Evolutionary conservation across 2,329 filamentous ascomycete species (phyloP).

Genomic region (Fonsecaea erecta): DNA sequence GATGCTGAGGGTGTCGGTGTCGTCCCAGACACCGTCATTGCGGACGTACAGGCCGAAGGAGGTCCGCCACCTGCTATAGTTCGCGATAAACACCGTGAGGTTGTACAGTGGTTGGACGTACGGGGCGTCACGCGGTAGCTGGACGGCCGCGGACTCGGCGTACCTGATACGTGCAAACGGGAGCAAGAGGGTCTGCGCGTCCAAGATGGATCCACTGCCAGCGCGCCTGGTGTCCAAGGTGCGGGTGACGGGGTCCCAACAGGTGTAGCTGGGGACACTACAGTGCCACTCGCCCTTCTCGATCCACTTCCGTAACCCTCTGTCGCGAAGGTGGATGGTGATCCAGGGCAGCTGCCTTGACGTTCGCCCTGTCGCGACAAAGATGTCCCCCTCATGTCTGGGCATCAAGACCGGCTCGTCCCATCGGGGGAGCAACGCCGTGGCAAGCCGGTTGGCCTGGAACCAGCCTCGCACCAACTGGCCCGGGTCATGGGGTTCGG

Average conservation of each 20-base stretch:
- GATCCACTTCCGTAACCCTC: neutral
- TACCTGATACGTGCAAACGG: constrained; percentile 14
- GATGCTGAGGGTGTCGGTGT: neutral
- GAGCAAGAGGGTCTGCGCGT: constrained; percentile 3
- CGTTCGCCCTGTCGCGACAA: neutral
- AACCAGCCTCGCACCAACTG: constrained; percentile 18
- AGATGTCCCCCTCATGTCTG: neutral
- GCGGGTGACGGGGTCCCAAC: constrained; percentile 7
- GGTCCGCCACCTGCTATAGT: neutral
- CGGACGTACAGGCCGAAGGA: neutral
- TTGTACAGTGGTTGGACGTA: neutral
- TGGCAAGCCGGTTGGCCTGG: constrained; percentile 6
- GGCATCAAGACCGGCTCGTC: neutral
- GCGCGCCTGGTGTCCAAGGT: neutral
- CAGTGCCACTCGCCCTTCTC: neutral
- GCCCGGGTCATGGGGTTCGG: constrained; percentile 3
- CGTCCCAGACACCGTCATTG: neutral
- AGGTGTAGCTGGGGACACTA: neutral
- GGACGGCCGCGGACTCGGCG: neutral
- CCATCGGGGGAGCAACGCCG: constrained; percentile 10
- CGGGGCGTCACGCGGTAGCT: constrained; percentile 2
- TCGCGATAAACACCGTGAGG: neutral
- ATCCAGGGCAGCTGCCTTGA: neutral
- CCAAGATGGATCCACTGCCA: neutral
- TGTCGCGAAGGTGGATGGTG: constrained; percentile 7